Evolutionary conservation across 169 alveolate genomes (phyloP), one percentile per base, ranked within the genome.

Genomic region (Eimeria praecox): DNA sequence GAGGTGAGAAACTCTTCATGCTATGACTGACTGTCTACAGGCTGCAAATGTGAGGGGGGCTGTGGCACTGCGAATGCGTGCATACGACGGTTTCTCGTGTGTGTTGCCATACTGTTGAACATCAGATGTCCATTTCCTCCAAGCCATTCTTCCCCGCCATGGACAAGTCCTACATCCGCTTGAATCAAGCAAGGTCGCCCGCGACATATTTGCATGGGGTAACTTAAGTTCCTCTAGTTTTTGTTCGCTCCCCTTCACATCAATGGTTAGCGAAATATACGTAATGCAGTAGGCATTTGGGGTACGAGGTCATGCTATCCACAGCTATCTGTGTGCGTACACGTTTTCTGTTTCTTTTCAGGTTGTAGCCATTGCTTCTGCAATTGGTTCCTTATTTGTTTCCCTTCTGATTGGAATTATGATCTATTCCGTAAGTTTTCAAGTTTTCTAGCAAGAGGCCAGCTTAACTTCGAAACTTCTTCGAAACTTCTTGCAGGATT

Each of bases 191-290:
- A 3, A 80, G 92, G 42, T 94, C 96, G n/a, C 96, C 96, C 2
- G 96, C 96, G 62, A 30, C 96, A n/a, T 87, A 59, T 64, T 69
- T 94, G 20, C 96, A 94, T 46, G 96, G 96, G 73, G 96, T 94
- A 38, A 64, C 90, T 80, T 69, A 16, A n/a, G 38, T 0, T 35
- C 40, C 75, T 9, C 4, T n/a, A n/a, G n/a, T n/a, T 82, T 2
- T 33, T 35, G 18, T 73, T 1, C 35, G 46, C 66, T 49, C 18
- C 33, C 40, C 56, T 33, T 42, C 22, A 16, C 49, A 75, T 33
- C 35, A 64, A n/a, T 64, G 75, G 10, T 6, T 64, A n/a, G 40
- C 69, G n/a, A 64, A 8, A 6, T 27, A 6, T 59, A 22, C 69
- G 20, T 59, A 18, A 20, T 12, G 69, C n/a, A 0, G 33, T 59